phyloP scores from a whole-genome alignment of 78 protist species.

The Anaeramoeba ignava region DNA sequence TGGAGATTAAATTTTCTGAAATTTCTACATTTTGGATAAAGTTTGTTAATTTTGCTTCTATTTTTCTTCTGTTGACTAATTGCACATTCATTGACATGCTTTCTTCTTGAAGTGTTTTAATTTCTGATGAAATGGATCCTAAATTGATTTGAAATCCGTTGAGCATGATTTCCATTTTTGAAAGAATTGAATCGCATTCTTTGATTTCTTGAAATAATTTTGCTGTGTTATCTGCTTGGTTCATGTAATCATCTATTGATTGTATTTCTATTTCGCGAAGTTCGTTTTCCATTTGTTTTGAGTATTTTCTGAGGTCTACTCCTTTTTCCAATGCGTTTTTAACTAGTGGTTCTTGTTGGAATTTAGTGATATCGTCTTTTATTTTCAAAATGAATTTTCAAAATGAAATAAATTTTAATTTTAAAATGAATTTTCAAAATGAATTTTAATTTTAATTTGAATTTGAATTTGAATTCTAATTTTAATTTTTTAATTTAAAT shows the following conservation, averaged over 20 bases:
- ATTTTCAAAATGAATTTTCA: too few species aligned
- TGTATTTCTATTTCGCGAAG: not conserved
- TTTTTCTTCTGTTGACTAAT: not conserved
- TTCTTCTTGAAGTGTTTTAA: not conserved
- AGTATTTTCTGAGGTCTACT: not conserved
- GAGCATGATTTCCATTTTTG: not conserved
- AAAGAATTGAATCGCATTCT: not conserved
- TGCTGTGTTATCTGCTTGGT: not conserved
- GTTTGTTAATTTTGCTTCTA: not conserved
- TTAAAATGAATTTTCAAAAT: too few species aligned
- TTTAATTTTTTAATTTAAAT: too few species aligned
- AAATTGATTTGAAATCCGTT: not conserved
- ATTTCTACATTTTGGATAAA: not conserved
- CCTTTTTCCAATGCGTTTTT: not conserved
- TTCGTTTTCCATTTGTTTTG: not conserved
- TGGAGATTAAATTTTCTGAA: not conserved
- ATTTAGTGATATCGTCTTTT: too few species aligned
- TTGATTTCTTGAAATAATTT: not conserved
- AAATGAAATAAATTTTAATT: too few species aligned
- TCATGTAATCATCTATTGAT: not conserved
- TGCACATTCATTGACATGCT: not conserved
- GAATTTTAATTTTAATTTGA: too few species aligned
- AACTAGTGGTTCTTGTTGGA: too few species aligned
- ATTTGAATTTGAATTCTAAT: too few species aligned
- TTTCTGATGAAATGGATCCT: not conserved